Base-by-base conservation (phyloP, 306 rosid genomes). In the Boehmeria nivea region DNA sequence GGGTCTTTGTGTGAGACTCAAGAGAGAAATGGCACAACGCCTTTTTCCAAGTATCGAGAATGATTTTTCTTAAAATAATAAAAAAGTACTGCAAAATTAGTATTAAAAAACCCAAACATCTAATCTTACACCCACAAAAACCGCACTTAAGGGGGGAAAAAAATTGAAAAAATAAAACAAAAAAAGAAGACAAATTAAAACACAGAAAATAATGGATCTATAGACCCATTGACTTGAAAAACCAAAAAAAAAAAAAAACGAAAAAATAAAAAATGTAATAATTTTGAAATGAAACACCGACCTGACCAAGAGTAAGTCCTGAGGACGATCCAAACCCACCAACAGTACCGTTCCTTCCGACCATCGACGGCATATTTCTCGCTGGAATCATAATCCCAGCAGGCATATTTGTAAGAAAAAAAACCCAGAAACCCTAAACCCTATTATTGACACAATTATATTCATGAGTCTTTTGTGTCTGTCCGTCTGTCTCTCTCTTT, bases 291-390 rank as follows among this genome's bases (percentile, higher is more conserved):
- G 23, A 34, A 12, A 22, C n/a, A n/a, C 88, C 66, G 67, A 91
- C 95, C 96, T 87, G 88, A 51, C 74, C 69, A 64, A 90, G 91
- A 63, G 71, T 60, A 43, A 90, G 81, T 13, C 64, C 69, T 9
- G 91, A 83, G 27, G 89, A 68, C 24, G 95, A 82, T 58, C 87
- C 84, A 62, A 80, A 87, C 8, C 68, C 83, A 36, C 64, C 69
- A 52, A 72, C 66, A 67, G 55, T 72, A 42, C 67, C 79, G 53
- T 77, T 84, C 54, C 73, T 69, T 67, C 76, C 64, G 16, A 78
- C 66, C 70, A 81, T 44, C 13, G 76, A 77, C 1, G 73, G 68
- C 77, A 78, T 78, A 58, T 87, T 78, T 69, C 74, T 76, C 25
- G 70, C 82, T 56, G 81, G 86, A 74, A 72, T 72, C 75, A 72